Base-by-base conservation (phyloP, 1,139 yeast genomes). In the Blastobotrys niveus region DNA sequence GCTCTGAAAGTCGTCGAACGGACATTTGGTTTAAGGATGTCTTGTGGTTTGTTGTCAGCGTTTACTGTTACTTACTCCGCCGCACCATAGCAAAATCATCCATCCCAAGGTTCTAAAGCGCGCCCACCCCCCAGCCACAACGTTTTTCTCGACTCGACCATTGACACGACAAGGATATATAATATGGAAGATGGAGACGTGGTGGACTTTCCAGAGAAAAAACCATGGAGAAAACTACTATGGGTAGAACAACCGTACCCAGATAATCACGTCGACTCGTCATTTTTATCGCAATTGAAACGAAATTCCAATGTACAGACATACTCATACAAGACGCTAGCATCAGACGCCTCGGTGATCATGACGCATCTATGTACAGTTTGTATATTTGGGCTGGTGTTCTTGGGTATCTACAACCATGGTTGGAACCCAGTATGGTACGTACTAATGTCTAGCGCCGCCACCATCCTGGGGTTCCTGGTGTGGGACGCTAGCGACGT, bases 191-290 rank as follows among this genome's bases (percentile, higher is more conserved):
- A 36, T 9, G 36, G 17, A 14, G 40, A 35, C 19, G 40, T 34
- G 17, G 44, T 41, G 19, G 44, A 34, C 15, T 41, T 41, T 31
- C 41, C 44, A 18, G 32, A 12, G 31, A 44, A 26, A n/a, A 42
- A 42, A 15, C 68, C 72, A 14, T 89, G 97, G 97, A 74, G 82
- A 55, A 85, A 93, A 58, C 74, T 88, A 37, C 72, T 91, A n/a
- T 91, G 95, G 81, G 74, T 84, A 36, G 74, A 76, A 49, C 96
- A 89, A 59, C 85, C 85, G 12, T 89, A 80, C 58, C 95, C 95
- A 0, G 98, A 91, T 62, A 91, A 88, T 63, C 86, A 86, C 65
- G 91, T 95, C 2, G 94, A 88, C 59, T 65, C 68, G 8, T 76
- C 89, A 7, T 91, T 91, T 59, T 67, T 88, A 15, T 78, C 88